phyloP scores from a whole-genome alignment of 495 filamentous ascomycete species.

The Xylaria cubensis region DNA sequence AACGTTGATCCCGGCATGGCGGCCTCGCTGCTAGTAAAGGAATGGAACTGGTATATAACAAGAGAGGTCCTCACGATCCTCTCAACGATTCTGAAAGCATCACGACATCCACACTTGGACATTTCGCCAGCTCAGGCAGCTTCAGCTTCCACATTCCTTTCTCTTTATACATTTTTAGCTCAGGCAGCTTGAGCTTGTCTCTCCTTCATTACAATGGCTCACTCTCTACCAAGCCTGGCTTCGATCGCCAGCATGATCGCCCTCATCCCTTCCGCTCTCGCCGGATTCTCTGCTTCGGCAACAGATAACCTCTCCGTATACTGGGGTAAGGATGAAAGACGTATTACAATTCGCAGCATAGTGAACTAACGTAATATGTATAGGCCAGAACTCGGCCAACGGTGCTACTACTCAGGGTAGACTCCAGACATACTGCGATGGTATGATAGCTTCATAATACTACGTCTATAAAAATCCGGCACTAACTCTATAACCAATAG shows the following conservation, averaged over 20 bases:
- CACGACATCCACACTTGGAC: constrained; percentile 15
- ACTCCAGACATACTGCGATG: constrained; percentile 57
- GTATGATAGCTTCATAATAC: constrained; percentile 50
- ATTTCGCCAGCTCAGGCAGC: constrained; percentile 23
- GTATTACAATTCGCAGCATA: constrained; percentile 24
- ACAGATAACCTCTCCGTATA: constrained; percentile 70
- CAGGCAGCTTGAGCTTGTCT: constrained; percentile 24
- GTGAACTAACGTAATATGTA: constrained; percentile 1
- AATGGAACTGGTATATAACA: constrained; percentile 19
- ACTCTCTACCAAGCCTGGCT: constrained; percentile 32
- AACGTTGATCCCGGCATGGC: constrained; percentile 12
- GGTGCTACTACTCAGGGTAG: constrained; percentile 52
- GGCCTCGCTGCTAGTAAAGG: neutral
- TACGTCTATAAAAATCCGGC: neutral
- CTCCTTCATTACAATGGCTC: constrained; percentile 35
- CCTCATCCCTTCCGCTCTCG: constrained; percentile 35
- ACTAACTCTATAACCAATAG: constrained; percentile 31
- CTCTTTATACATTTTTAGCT: constrained; percentile 19
- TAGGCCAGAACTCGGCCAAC: constrained; percentile 58
- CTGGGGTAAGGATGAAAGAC: constrained; percentile 55
- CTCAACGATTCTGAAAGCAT: neutral
- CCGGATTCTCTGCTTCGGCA: constrained; percentile 56
- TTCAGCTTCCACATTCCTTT: constrained; percentile 26
- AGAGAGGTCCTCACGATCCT: constrained; percentile 9
- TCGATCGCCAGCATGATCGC: constrained; percentile 39